Percentiles rank a stretch among this genome's conserved stretches.
These are phyloP conservation scores for Salvia splendens DNA, from an alignment of 257 asterid species.

Conservation along the genomic window DNA sequence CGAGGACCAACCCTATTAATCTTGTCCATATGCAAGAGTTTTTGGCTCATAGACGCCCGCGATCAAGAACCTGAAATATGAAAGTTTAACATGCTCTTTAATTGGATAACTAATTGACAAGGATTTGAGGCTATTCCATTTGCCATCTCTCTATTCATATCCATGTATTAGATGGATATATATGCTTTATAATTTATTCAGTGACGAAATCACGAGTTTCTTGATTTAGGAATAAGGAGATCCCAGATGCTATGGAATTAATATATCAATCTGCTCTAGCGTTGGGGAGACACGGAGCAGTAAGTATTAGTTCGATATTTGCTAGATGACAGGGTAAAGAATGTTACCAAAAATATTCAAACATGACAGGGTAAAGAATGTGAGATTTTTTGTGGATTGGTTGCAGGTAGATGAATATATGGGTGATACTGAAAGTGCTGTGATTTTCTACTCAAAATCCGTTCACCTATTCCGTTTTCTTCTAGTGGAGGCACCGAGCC, in stretches of 20 bases:
- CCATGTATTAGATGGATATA: background rate
- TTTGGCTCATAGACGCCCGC: too few species aligned
- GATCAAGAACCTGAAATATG: too few species aligned
- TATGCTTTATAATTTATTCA: conserved; percentile 20
- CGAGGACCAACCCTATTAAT: background rate
- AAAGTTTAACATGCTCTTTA: too few species aligned
- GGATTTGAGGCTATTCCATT: too few species aligned
- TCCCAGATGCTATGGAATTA: conserved; percentile 94
- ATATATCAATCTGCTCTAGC: conserved; percentile 81
- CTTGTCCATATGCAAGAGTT: too few species aligned
- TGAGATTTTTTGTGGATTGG: conserved; percentile 17
- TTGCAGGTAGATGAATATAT: conserved; percentile 81
- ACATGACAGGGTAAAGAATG: conserved; percentile 16
- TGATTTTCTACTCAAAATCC: conserved; percentile 60
- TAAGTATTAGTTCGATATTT: conserved; percentile 45
- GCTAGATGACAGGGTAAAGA: background rate
- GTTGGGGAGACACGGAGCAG: conserved; percentile 76
- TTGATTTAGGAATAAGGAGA: conserved; percentile 62
- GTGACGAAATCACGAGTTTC: conserved; percentile 5
- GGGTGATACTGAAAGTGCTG: conserved; percentile 60
- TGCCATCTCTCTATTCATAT: too few species aligned
- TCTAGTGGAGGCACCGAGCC: conserved; percentile 75
- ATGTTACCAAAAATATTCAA: background rate
- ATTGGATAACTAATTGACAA: too few species aligned
- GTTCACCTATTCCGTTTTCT: conserved; percentile 58